Evolutionary conservation across 768 basidiomycete species (phyloP).

Genomic region (Obba rivulosa): DNA sequence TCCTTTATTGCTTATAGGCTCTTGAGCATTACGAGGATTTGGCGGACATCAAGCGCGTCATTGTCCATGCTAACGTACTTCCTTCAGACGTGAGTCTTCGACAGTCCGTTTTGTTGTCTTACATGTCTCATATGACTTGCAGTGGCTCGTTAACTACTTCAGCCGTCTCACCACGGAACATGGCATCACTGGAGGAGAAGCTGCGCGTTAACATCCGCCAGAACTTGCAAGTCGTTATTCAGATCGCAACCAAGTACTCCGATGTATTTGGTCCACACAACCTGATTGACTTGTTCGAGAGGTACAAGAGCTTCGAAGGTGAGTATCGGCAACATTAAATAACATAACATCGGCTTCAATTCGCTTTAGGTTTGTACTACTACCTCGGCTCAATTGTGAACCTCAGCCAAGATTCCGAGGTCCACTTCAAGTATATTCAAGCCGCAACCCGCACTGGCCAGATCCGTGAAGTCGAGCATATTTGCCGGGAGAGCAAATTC

Average conservation of each 20-base stretch:
- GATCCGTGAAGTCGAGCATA: constrained; percentile 97
- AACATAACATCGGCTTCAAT: background rate
- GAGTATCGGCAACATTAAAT: constrained; percentile 10
- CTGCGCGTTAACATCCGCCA: constrained; percentile 94
- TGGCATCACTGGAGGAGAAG: constrained; percentile 97
- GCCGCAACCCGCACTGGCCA: constrained; percentile 97
- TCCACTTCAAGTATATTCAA: constrained; percentile 99
- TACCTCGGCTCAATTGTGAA: constrained; percentile 98
- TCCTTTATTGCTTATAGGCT: constrained; percentile 49
- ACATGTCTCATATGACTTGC: constrained; percentile 3
- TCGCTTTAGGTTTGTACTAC: constrained; percentile 78
- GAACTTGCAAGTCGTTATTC: constrained; percentile 93
- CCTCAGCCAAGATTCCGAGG: constrained; percentile 91
- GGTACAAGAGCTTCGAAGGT: constrained; percentile 97
- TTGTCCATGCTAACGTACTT: constrained; percentile 86
- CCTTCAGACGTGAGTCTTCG: constrained; percentile 64
- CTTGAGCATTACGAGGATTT: constrained; percentile 98
- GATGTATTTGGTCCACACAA: constrained; percentile 96
- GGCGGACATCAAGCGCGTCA: constrained; percentile 97
- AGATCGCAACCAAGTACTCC: constrained; percentile 98
- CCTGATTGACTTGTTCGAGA: constrained; percentile 97
- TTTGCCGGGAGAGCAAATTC: constrained; percentile 93
- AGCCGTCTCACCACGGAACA: constrained; percentile 94
- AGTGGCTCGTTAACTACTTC: constrained; percentile 98
- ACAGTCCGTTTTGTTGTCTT: background rate